These are phyloP conservation scores for Fusarium sp. DNA, from an alignment of 2,329 filamentous ascomycete species.

Conservation along the genomic window DNA sequence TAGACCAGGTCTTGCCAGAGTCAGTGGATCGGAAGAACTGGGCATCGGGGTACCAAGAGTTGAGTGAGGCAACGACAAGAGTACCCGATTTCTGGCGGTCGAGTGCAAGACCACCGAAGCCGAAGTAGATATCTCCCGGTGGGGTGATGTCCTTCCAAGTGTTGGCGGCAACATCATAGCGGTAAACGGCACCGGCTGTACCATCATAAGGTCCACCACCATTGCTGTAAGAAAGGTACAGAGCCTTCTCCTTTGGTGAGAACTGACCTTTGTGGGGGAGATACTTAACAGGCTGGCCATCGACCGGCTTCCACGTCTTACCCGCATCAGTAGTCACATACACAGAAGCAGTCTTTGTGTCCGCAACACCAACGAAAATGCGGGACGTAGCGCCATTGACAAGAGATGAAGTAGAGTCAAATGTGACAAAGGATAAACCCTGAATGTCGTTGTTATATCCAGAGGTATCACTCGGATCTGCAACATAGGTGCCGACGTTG, in stretches of 20 bases:
- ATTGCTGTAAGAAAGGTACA: slow-evolving; percentile 65
- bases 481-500: slow-evolving; percentile 58
- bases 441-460: slow-evolving; percentile 57
- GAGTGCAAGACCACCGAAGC: slow-evolving; percentile 64
- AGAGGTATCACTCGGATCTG: slow-evolving; percentile 54
- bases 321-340: slow-evolving; percentile 65
- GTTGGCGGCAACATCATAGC: slow-evolving; percentile 59
- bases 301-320: slow-evolving; percentile 60
- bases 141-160: slow-evolving; percentile 67
- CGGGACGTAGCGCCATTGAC: slow-evolving; percentile 59
- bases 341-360: slow-evolving; percentile 61
- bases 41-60: slow-evolving; percentile 68
- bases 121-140: slow-evolving; percentile 59
- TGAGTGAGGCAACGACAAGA: slow-evolving; percentile 64
- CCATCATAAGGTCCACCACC: slow-evolving; percentile 67
- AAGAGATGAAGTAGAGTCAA: slow-evolving; percentile 60
- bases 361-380: slow-evolving; percentile 65
- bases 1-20: slow-evolving; percentile 63
- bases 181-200: slow-evolving; percentile 60
- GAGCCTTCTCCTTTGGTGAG: slow-evolving; percentile 58
- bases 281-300: slow-evolving; percentile 59
- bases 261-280: slow-evolving; percentile 65
- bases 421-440: slow-evolving; percentile 63
- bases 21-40: slow-evolving; percentile 65
- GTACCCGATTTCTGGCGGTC: slow-evolving; percentile 65